These are phyloP conservation scores for Ilyonectria robusta DNA, from an alignment of 2,329 filamentous ascomycete species.

Conservation along the genomic window DNA sequence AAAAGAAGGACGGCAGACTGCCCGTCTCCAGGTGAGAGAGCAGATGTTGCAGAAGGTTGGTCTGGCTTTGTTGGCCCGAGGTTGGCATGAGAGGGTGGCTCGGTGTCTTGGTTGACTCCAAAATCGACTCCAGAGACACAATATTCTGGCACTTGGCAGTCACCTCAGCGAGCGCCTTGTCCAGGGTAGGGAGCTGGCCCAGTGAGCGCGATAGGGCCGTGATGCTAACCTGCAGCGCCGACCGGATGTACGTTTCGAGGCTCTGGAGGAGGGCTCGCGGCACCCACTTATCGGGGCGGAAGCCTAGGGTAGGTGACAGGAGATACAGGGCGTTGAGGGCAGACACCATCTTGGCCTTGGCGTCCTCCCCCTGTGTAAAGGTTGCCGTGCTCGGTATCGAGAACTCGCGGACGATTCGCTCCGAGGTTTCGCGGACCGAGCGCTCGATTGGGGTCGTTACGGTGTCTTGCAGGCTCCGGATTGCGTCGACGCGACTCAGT, in stretches of 20 bases:
- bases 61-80: constrained; percentile 51
- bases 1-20: constrained; percentile 91
- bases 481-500: constrained; percentile 79
- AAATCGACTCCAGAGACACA: constrained; percentile 85
- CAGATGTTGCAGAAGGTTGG: constrained; percentile 78
- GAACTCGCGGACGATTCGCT: constrained; percentile 88
- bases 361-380: constrained; percentile 79
- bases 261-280: constrained; percentile 82
- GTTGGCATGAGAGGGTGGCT: constrained; percentile 74
- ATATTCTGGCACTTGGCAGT: constrained; percentile 90
- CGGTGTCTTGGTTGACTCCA: constrained; percentile 78
- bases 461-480: constrained; percentile 78
- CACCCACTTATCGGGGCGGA: constrained; percentile 68
- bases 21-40: constrained; percentile 87
- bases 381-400: constrained; percentile 73
- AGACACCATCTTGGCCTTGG: constrained; percentile 79
- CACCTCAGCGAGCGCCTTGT: constrained; percentile 85
- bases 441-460: constrained; percentile 81
- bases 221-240: constrained; percentile 83
- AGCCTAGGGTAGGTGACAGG: constrained; percentile 76
- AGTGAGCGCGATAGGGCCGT: constrained; percentile 82
- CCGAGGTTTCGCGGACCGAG: constrained; percentile 78
- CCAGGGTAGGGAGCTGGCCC: constrained; percentile 83
- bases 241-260: constrained; percentile 86
- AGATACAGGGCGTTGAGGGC: constrained; percentile 85